Evolutionary conservation across 495 filamentous ascomycete genomes (phyloP).

Genomic region (Tuber umbilicatum): DNA sequence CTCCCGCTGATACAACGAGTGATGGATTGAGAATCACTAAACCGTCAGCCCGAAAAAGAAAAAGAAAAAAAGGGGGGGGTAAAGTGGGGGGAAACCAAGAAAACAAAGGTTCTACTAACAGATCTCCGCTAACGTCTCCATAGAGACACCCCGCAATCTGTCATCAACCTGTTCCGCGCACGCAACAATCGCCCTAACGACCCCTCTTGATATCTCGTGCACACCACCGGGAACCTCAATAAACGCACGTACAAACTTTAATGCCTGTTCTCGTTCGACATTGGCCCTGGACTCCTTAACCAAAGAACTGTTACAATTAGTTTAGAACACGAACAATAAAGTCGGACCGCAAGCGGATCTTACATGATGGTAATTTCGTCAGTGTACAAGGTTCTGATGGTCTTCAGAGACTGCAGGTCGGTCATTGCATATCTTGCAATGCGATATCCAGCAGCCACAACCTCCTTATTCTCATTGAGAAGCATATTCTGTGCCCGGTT

Average conservation of each 20-base stretch:
- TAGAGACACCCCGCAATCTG: conserved; percentile 75
- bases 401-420: conserved; percentile 79
- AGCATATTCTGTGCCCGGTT: conserved; percentile 89
- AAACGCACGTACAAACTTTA: conserved; percentile 95
- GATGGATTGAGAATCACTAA: conserved; percentile 69
- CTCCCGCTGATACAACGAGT: conserved; percentile 70
- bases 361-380: conserved; percentile 80
- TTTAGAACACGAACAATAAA: not conserved
- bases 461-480: conserved; percentile 87
- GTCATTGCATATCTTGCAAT: conserved; percentile 91
- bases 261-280: conserved; percentile 90
- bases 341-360: conserved; percentile 22
- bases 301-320: conserved; percentile 55
- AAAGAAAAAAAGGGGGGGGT: not conserved
- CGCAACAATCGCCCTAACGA: conserved; percentile 80
- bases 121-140: conserved; percentile 88
- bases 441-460: conserved; percentile 88
- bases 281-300: conserved; percentile 92
- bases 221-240: conserved; percentile 92
- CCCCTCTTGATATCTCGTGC: conserved; percentile 73
- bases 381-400: conserved; percentile 76
- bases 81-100: not conserved
- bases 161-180: conserved; percentile 76
- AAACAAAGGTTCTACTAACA: conserved; percentile 15
- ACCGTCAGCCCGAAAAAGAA: conserved; percentile 7